These are phyloP conservation scores for Clavispora phyllophila DNA, from an alignment of 805 yeast genomes.

Conservation along the genomic window DNA sequence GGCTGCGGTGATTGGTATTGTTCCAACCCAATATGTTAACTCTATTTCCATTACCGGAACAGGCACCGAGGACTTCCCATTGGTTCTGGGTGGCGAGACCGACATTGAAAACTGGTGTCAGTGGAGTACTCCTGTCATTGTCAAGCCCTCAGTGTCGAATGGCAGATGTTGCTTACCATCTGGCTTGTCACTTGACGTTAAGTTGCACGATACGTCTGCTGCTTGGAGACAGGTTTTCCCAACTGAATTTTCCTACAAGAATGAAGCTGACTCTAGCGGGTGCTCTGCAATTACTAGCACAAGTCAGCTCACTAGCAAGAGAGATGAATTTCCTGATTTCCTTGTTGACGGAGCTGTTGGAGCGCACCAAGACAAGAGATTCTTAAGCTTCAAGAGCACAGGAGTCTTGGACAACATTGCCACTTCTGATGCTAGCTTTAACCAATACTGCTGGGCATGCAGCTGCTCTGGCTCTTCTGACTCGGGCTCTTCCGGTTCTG, in stretches of 20 bases:
- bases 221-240: conserved; percentile 4
- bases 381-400: neutral
- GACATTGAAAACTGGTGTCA: conserved; percentile 2
- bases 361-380: conserved; percentile 3
- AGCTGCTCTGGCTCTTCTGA: neutral
- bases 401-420: conserved; percentile 1
- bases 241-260: conserved; percentile 1
- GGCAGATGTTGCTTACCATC: conserved; percentile 8
- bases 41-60: conserved; percentile 3
- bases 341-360: neutral
- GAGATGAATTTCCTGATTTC: conserved; percentile 2
- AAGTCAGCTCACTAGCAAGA: conserved; percentile 2
- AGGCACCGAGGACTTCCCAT: conserved; percentile 5
- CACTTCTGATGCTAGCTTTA: conserved; percentile 1
- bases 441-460: conserved; percentile 8
- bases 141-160: conserved; percentile 3
- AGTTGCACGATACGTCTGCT: neutral
- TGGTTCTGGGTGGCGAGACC: conserved; percentile 1
- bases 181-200: conserved; percentile 3
- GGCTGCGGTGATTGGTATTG: conserved; percentile 1
- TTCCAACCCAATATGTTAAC: conserved; percentile 2
- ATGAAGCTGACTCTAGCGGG: neutral
- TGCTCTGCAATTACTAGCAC: conserved; percentile 1
- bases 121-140: conserved; percentile 6
- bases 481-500: neutral